A percentile compares a stretch with the other conserved stretches of the same genome.
Evolutionary conservation across 495 filamentous ascomycete species (phyloP).

Genomic region (Aspergillus biplanus): DNA sequence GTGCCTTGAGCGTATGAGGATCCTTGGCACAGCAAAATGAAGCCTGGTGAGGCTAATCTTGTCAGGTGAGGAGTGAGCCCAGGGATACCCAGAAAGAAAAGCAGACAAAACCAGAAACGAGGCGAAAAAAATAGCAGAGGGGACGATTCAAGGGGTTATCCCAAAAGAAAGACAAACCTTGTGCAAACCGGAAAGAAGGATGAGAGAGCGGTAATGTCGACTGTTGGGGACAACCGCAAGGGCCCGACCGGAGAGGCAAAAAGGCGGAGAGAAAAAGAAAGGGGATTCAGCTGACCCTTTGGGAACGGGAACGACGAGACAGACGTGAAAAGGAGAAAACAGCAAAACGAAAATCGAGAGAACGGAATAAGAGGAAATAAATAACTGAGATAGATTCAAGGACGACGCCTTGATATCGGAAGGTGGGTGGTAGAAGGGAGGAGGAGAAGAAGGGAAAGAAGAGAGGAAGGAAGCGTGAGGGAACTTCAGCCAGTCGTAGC

Average conservation of each 20-base stretch:
- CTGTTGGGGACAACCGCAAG: conserved; percentile 25
- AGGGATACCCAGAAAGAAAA: neutral
- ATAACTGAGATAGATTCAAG: conserved; percentile 34
- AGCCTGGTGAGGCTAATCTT: conserved; percentile 14
- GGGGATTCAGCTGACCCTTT: conserved; percentile 29
- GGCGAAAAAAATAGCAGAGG: neutral
- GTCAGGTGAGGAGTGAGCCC: neutral
- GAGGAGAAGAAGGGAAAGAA: conserved; percentile 33
- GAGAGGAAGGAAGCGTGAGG: conserved; percentile 32
- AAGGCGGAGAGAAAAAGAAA: conserved; percentile 34
- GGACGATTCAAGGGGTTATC: neutral
- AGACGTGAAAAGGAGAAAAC: conserved; percentile 14
- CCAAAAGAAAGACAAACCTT: conserved; percentile 22
- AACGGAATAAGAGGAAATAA: conserved; percentile 19
- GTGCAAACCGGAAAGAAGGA: conserved; percentile 17
- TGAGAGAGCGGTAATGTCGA: conserved; percentile 36
- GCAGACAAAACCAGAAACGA: neutral
- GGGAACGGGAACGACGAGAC: conserved; percentile 13
- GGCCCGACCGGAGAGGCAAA: conserved; percentile 29
- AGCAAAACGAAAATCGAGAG: conserved; percentile 13
- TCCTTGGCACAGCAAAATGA: conserved; percentile 20
- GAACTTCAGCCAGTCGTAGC: conserved; percentile 21
- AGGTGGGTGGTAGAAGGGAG: conserved; percentile 24
- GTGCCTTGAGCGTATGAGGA: conserved; percentile 21
- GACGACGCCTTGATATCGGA: conserved; percentile 44